phyloP scores from a whole-genome alignment of 208 protist genomes.

The Tritrichomonas musculus region DNA sequence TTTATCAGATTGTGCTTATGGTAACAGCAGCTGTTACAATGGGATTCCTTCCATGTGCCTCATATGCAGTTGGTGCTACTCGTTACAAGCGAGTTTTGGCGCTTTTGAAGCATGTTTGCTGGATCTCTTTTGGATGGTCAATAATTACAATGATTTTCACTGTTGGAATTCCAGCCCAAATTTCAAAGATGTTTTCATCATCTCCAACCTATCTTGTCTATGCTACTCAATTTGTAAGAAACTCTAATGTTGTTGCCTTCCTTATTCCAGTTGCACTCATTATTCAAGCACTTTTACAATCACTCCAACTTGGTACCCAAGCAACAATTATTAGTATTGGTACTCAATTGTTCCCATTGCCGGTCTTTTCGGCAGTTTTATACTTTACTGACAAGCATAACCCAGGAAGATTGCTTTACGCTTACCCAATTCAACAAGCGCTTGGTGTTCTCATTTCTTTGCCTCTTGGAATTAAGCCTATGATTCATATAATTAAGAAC shows the following conservation, averaged over 20 bases:
- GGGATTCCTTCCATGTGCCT: neutral
- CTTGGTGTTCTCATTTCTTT: neutral
- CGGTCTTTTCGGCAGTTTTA: neutral
- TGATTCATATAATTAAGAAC: neutral
- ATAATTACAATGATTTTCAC: neutral
- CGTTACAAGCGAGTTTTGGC: neutral
- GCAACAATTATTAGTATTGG: neutral
- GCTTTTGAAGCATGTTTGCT: neutral
- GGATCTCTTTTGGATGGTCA: neutral
- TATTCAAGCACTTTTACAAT: neutral
- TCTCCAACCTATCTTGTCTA: neutral
- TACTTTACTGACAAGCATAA: neutral
- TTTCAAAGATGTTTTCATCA: neutral
- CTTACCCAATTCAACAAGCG: neutral
- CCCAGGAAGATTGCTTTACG: neutral
- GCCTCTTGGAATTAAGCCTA: neutral
- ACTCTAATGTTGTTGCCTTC: neutral
- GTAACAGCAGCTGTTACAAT: neutral
- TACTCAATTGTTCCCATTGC: neutral
- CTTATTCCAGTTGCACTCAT: neutral
- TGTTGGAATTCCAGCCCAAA: neutral
- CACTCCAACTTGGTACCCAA: neutral
- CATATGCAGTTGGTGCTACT: neutral
- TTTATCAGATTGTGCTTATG: neutral
- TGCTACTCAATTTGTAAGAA: neutral